A percentile compares a stretch with the other conserved stretches of the same genome.
These are phyloP conservation scores for Yamadazyma trypodendri DNA, from an alignment of 1,139 yeast genomes.

Conservation along the genomic window DNA sequence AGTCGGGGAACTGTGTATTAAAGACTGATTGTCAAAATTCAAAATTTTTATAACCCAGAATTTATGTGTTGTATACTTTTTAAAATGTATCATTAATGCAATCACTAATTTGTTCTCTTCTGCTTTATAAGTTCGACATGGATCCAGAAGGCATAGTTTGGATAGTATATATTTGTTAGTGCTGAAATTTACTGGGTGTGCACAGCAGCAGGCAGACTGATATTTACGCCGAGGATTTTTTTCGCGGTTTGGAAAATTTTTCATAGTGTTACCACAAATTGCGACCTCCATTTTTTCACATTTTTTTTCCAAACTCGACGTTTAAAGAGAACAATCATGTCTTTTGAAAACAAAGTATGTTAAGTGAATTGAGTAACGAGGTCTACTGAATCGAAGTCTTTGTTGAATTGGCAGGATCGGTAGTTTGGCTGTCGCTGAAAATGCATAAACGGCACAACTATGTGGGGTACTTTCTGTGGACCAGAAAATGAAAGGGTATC, in stretches of 20 bases:
- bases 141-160: too few relatives aligned
- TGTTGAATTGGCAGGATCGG: neutral
- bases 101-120: too few relatives aligned
- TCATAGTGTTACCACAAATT: constrained; percentile 10
- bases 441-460: neutral
- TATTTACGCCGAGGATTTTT: constrained; percentile 10
- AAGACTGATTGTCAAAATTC: too few relatives aligned
- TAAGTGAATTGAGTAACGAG: neutral
- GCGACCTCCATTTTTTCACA: constrained; percentile 13
- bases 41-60: too few relatives aligned
- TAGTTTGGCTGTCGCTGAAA: neutral
- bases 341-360: constrained; percentile 52
- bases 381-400: neutral
- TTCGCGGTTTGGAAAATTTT: constrained; percentile 13
- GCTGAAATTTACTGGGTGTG: constrained; percentile 2
- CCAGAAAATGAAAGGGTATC: neutral
- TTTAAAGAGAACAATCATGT: constrained; percentile 24
- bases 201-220: constrained; percentile 3
- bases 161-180: neutral
- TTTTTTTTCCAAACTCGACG: constrained; percentile 8
- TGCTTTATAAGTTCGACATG: too few relatives aligned
- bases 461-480: constrained; percentile 2
- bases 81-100: too few relatives aligned
- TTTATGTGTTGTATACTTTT: too few relatives aligned
- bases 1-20: constrained; percentile 55